These are phyloP conservation scores for Cornus suecica DNA, from an alignment of 148 eudicot genomes.

Conservation along the genomic window DNA sequence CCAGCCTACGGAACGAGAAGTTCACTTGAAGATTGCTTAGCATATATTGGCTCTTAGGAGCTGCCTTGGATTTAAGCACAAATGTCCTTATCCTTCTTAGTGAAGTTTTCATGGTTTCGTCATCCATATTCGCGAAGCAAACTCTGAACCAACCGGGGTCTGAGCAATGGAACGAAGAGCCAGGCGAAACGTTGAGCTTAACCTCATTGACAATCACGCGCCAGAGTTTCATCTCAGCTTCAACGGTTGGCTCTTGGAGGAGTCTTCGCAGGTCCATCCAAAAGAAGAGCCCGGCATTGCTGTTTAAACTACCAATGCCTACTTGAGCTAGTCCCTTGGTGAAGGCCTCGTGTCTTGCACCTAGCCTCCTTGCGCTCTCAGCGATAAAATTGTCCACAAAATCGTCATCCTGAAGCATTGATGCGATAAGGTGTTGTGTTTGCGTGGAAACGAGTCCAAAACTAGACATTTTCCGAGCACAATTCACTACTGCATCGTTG, in stretches of 20 bases:
- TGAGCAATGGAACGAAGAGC: slow-evolving; percentile 45
- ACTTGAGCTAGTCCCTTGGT: too few relatives aligned
- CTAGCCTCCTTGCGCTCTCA: slow-evolving; percentile 29
- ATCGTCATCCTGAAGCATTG: too few relatives aligned
- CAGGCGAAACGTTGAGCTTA: slow-evolving; percentile 50
- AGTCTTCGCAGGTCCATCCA: too few relatives aligned
- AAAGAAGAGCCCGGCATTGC: too few relatives aligned
- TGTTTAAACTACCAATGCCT: too few relatives aligned
- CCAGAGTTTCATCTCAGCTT: too few relatives aligned
- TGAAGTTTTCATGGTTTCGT: too few relatives aligned
- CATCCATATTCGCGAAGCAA: too few relatives aligned
- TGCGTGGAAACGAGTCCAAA: slow-evolving; percentile 55
- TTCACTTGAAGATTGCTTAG: slow-evolving; percentile 52
- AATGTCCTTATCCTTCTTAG: slow-evolving; percentile 32
- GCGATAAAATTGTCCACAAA: slow-evolving; percentile 20
- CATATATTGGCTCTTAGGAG: slow-evolving; percentile 47
- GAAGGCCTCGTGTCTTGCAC: slow-evolving; percentile 32
- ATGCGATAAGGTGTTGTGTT: slow-evolving; percentile 38
- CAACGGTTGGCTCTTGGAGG: too few relatives aligned
- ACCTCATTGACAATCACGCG: slow-evolving; percentile 31
- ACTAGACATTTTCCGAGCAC: slow-evolving; percentile 58
- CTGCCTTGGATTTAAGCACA: slow-evolving; percentile 21
- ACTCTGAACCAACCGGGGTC: slow-evolving; percentile 52
- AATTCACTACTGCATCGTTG: slow-evolving; percentile 28
- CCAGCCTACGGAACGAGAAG: slow-evolving; percentile 57